These are phyloP conservation scores for Fusarium anguioides DNA, from an alignment of 2,329 filamentous ascomycete genomes.

Conservation along the genomic window DNA sequence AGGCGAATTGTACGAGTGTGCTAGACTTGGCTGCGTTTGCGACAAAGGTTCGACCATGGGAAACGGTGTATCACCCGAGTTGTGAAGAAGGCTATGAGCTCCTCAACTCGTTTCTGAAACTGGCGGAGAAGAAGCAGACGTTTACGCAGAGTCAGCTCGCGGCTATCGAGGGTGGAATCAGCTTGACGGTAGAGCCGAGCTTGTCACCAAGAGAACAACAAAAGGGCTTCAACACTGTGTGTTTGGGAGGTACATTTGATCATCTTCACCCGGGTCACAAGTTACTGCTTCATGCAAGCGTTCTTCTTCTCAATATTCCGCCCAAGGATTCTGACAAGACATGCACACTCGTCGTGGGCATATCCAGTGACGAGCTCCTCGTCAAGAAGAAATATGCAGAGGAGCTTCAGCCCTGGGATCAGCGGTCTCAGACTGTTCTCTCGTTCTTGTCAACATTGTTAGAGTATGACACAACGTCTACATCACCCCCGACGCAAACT, in stretches of 20 bases:
- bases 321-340: conserved; percentile 51
- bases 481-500: conserved; percentile 17
- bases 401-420: conserved; percentile 82
- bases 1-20: conserved; percentile 59
- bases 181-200: conserved; percentile 47
- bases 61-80: conserved; percentile 72
- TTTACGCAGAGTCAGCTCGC: conserved; percentile 63
- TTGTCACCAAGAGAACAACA: neutral
- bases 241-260: conserved; percentile 94
- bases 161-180: conserved; percentile 64
- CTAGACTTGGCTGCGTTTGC: conserved; percentile 65
- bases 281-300: conserved; percentile 89
- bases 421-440: conserved; percentile 75
- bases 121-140: conserved; percentile 59
- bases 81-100: conserved; percentile 72
- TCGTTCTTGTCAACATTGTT: conserved; percentile 77
- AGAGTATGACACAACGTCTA: conserved; percentile 52
- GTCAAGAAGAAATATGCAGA: conserved; percentile 90
- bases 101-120: conserved; percentile 59
- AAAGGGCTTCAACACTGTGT: conserved; percentile 61
- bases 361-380: conserved; percentile 88
- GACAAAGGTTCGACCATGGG: conserved; percentile 69
- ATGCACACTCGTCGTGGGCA: conserved; percentile 79
- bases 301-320: conserved; percentile 73
- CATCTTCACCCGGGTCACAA: conserved; percentile 97